Evolutionary conservation across 306 rosid species (phyloP).

Genomic region (Hippophae gyantsensis): DNA sequence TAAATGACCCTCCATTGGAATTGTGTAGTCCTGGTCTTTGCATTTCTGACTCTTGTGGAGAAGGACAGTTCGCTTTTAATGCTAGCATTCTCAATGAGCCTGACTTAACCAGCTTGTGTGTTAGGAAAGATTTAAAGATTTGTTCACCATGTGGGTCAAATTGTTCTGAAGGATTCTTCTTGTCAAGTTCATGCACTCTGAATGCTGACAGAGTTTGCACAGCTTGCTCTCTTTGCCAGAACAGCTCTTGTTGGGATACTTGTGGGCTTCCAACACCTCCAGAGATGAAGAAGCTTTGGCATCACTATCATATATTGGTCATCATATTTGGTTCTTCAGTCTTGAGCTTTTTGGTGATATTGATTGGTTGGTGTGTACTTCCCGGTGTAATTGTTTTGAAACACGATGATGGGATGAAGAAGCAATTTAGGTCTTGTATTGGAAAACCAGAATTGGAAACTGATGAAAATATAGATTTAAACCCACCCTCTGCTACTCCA

Average conservation of each 20-base stretch:
- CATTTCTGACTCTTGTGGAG: conserved; percentile 33
- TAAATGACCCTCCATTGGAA: conserved; percentile 78
- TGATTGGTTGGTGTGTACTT: conserved; percentile 41
- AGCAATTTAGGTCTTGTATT: conserved; percentile 48
- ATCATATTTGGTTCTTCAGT: conserved; percentile 47
- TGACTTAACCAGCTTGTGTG: conserved; percentile 65
- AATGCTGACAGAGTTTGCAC: conserved; percentile 72
- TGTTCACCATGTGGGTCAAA: conserved; percentile 79
- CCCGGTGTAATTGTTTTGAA: conserved; percentile 11
- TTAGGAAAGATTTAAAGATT: conserved; percentile 54
- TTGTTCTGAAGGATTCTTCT: conserved; percentile 73
- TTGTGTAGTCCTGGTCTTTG: conserved; percentile 87
- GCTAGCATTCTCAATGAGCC: conserved; percentile 63
- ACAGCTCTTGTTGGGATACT: conserved; percentile 59
- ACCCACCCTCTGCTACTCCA: conserved; percentile 27
- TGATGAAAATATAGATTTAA: conserved; percentile 29
- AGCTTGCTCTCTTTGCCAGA: conserved; percentile 91
- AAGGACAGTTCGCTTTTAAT: conserved; percentile 59
- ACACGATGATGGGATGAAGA: conserved; percentile 24
- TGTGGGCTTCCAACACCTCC: conserved; percentile 47
- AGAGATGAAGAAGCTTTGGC: conserved; percentile 43
- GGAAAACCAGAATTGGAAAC: conserved; percentile 50
- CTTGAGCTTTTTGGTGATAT: conserved; percentile 40
- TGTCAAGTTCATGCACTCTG: conserved; percentile 68
- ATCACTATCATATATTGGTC: conserved; percentile 28